These are phyloP conservation scores for Termitomyces sp. DNA, from an alignment of 768 basidiomycete species.

Conservation along the genomic window DNA sequence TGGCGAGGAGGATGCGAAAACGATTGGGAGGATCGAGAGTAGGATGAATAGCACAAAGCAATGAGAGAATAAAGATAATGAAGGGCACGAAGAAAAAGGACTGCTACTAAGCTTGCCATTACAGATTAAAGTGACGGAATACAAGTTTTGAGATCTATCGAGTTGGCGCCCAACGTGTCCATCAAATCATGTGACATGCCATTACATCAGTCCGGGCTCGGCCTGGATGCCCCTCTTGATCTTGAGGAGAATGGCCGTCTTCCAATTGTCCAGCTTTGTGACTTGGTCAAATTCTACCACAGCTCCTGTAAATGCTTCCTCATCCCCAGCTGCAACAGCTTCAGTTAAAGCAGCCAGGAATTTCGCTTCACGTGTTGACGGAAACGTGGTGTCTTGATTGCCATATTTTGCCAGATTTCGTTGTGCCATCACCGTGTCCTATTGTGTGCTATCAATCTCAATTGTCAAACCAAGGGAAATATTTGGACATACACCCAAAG, in stretches of 20 bases:
- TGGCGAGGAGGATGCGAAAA: conserved; percentile 49
- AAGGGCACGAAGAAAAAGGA: conserved; percentile 43
- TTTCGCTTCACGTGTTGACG: conserved; percentile 87
- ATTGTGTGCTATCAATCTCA: background rate
- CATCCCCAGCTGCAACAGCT: conserved; percentile 47
- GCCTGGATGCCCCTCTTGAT: conserved; percentile 79
- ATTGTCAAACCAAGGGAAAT: background rate
- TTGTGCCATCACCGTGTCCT: conserved; percentile 84
- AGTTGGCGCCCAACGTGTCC: background rate
- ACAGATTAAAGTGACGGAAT: conserved; percentile 1
- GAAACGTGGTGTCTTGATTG: conserved; percentile 80
- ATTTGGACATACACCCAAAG: conserved; percentile 61
- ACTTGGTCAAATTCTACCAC: conserved; percentile 92
- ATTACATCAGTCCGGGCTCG: conserved; percentile 32
- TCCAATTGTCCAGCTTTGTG: conserved; percentile 93
- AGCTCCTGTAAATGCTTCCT: conserved; percentile 69
- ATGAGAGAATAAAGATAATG: conserved; percentile 52
- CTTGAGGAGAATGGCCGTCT: conserved; percentile 84
- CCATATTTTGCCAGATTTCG: conserved; percentile 75
- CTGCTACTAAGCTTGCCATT: conserved; percentile 42
- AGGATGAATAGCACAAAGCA: conserved; percentile 33
- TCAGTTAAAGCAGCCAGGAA: conserved; percentile 76
- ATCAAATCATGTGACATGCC: background rate
- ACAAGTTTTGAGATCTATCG: background rate
- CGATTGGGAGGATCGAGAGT: conserved; percentile 27